A percentile compares a stretch with the other conserved stretches of the same genome.
Conservation (phyloP, 2,329 filamentous ascomycete species). For the Corniculantispora saksenae region DNA sequence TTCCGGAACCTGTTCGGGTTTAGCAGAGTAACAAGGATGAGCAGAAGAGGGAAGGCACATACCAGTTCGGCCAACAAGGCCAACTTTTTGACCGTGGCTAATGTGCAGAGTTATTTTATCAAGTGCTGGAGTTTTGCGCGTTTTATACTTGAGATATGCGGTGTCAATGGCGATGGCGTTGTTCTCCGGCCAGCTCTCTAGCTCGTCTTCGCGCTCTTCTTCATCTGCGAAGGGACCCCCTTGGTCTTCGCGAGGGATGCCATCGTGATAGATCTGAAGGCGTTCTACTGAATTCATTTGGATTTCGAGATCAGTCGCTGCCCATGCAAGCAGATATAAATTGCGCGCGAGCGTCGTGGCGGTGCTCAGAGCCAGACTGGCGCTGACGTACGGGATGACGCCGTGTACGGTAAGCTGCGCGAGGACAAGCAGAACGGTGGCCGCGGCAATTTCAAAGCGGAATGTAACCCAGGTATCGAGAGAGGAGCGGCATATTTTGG, state of each 20-base stretch:
- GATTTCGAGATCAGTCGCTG: slow-evolving; percentile 4
- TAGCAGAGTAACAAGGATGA: background rate
- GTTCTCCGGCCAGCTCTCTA: background rate
- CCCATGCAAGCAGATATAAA: slow-evolving; percentile 11
- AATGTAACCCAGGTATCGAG: slow-evolving; percentile 17
- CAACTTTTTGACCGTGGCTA: slow-evolving; percentile 3
- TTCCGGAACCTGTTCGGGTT: slow-evolving; percentile 9
- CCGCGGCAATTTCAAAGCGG: slow-evolving; percentile 1
- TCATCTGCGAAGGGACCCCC: background rate
- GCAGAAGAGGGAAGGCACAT: background rate
- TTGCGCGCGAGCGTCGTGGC: slow-evolving; percentile 12
- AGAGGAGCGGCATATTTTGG: slow-evolving; percentile 3
- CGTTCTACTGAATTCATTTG: slow-evolving; percentile 16
- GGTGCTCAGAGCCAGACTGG: slow-evolving; percentile 9
- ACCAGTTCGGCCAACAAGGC: slow-evolving; percentile 14
- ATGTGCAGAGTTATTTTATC: background rate
- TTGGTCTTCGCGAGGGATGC: slow-evolving; percentile 7
- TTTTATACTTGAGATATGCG: slow-evolving; percentile 10
- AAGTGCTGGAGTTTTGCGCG: background rate
- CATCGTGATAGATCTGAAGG: slow-evolving; percentile 7
- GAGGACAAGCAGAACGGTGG: slow-evolving; percentile 2
- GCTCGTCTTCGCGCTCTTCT: background rate
- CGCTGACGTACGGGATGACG: slow-evolving; percentile 8
- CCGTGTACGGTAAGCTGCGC: background rate
- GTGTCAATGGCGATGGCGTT: background rate